Evolutionary conservation across 2,329 filamentous ascomycete genomes (phyloP).

Genomic region (Xylariaceae sp.): DNA sequence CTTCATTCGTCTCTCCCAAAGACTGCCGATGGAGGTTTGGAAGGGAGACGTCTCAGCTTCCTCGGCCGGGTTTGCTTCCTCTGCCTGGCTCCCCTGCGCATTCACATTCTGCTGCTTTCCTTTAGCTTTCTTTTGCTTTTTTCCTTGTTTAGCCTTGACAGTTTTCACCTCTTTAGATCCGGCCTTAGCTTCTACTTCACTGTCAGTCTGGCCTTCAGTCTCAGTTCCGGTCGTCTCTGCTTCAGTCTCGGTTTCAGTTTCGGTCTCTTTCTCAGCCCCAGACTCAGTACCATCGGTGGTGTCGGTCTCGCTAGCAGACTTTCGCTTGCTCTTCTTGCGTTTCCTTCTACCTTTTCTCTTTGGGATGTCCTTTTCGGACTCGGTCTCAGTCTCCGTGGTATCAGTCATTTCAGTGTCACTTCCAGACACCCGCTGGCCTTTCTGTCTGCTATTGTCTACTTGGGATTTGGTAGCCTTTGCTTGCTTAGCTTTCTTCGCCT

Average conservation of each 20-base stretch:
- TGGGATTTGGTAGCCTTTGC: slow-evolving; percentile 10
- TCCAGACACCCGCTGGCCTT: slow-evolving; percentile 9
- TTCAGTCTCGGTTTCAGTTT: slow-evolving; percentile 11
- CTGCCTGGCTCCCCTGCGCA: slow-evolving; percentile 1
- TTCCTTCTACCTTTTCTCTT: slow-evolving; percentile 6
- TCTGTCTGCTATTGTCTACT: slow-evolving; percentile 9
- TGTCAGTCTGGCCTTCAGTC: neutral
- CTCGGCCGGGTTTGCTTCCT: slow-evolving; percentile 6
- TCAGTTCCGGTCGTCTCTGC: slow-evolving; percentile 10
- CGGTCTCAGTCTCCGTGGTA: slow-evolving; percentile 1
- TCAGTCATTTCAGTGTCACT: slow-evolving; percentile 8
- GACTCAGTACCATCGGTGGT: neutral
- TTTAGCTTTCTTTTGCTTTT: slow-evolving; percentile 3
- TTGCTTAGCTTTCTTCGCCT: slow-evolving; percentile 15
- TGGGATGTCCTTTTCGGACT: neutral
- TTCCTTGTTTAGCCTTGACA: slow-evolving; percentile 11
- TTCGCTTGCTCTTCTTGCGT: neutral
- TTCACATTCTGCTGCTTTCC: slow-evolving; percentile 7
- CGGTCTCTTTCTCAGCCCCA: slow-evolving; percentile 6
- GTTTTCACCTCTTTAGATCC: slow-evolving; percentile 15
- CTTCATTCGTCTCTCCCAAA: too few relatives aligned
- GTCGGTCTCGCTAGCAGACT: slow-evolving; percentile 6
- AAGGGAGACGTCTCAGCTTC: too few relatives aligned
- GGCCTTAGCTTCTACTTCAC: neutral
- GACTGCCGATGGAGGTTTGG: too few relatives aligned